phyloP scores from a whole-genome alignment of 225 moss, liverwort and hornwort species.

The Physcomitrium patens region DNA sequence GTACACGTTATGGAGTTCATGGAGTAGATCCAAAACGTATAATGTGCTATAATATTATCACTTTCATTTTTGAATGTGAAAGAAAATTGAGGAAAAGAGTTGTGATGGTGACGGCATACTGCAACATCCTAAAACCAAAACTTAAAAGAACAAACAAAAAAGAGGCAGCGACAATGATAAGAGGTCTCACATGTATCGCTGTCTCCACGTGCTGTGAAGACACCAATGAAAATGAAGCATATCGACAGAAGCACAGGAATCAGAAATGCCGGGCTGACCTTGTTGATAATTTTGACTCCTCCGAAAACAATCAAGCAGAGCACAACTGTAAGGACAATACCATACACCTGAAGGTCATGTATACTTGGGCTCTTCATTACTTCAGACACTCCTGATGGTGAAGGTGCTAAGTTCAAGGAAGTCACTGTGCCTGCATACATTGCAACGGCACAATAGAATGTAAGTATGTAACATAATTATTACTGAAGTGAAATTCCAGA shows the following conservation, averaged over 20 bases:
- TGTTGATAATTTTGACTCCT: conserved; percentile 93
- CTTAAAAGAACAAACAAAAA: not conserved
- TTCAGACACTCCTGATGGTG: conserved; percentile 58
- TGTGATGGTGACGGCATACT: not conserved
- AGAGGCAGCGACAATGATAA: not conserved
- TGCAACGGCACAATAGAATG: conserved; percentile 17
- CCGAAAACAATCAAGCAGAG: conserved; percentile 87
- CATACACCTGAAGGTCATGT: conserved; percentile 88
- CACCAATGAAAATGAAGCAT: conserved; percentile 79
- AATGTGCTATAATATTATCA: not conserved
- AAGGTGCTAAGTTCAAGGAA: conserved; percentile 50
- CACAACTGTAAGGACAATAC: conserved; percentile 78
- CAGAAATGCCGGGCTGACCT: conserved; percentile 86
- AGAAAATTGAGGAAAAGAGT: not conserved
- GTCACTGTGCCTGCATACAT: conserved; percentile 58
- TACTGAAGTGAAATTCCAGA: not conserved
- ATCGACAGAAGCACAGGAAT: conserved; percentile 84
- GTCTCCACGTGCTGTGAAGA: conserved; percentile 66
- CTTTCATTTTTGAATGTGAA: not conserved
- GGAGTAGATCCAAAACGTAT: not conserved
- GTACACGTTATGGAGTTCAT: not conserved
- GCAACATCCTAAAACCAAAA: not conserved
- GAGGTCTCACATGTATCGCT: conserved; percentile 47
- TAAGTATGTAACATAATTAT: conserved; percentile 6
- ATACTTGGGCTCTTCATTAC: conserved; percentile 71